Conservation (phyloP, 2,329 filamentous ascomycete genomes). For the Botrytis aclada region DNA sequence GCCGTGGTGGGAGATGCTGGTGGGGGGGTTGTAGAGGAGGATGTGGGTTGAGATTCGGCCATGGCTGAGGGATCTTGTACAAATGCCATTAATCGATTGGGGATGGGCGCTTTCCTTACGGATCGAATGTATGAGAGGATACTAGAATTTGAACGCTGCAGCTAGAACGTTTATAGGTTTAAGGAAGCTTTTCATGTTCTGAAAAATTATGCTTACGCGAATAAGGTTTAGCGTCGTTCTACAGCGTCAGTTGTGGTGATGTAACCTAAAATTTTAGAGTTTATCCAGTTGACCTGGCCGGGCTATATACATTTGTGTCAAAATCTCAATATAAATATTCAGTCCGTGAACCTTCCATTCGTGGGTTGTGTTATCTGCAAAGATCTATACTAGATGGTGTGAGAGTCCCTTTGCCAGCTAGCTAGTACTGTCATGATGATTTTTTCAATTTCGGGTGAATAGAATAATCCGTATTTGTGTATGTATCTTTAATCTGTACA, state of each 20-base stretch:
- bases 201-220: slow-evolving; percentile 8
- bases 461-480: no score
- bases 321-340: neutral
- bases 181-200: neutral
- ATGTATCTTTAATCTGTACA: neutral
- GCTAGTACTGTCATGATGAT: neutral
- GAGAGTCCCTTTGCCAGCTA: neutral
- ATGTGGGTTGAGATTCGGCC: slow-evolving; percentile 16
- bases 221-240: slow-evolving; percentile 6
- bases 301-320: neutral
- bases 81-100: neutral
- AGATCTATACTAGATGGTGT: neutral
- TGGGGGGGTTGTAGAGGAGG: slow-evolving; percentile 18
- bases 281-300: neutral
- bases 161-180: neutral
- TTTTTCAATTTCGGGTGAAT: neutral
- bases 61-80: slow-evolving; percentile 9
- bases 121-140: neutral
- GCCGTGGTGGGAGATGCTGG: slow-evolving; percentile 19
- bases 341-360: neutral
- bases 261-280: neutral
- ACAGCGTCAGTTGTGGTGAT: neutral
- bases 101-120: neutral
- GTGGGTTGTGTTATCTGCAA: neutral
- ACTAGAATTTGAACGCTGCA: neutral